Evolutionary conservation across 2,329 filamentous ascomycete genomes (phyloP).

Genomic region (Penicillium sp.): DNA sequence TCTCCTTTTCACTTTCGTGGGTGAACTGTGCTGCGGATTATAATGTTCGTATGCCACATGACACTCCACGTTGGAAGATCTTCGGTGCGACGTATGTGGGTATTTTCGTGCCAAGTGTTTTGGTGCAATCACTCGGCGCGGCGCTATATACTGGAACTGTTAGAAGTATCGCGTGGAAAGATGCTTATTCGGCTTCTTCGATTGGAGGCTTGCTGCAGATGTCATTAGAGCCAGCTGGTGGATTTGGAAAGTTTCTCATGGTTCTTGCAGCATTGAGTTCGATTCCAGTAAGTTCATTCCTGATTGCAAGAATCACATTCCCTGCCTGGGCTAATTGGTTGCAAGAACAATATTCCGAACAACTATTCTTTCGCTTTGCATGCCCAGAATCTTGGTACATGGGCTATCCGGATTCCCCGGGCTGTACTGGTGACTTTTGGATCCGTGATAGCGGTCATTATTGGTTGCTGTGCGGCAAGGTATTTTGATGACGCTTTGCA

Average conservation of each 20-base stretch:
- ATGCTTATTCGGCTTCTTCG: slow-evolving; percentile 26
- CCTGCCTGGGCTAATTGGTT: not conserved
- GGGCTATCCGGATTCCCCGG: slow-evolving; percentile 34
- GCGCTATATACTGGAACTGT: slow-evolving; percentile 33
- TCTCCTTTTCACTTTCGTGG: slow-evolving; percentile 41
- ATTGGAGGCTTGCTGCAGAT: slow-evolving; percentile 34
- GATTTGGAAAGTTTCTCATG: slow-evolving; percentile 38
- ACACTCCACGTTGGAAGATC: slow-evolving; percentile 35
- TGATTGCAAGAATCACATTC: not conserved
- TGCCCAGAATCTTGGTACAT: slow-evolving; percentile 36
- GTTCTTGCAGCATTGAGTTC: slow-evolving; percentile 34
- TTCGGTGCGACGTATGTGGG: slow-evolving; percentile 26
- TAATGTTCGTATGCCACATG: slow-evolving; percentile 40
- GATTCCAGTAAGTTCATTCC: slow-evolving; percentile 27
- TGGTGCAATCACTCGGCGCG: slow-evolving; percentile 35
- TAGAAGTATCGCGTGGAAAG: slow-evolving; percentile 27
- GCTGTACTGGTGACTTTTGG: slow-evolving; percentile 36
- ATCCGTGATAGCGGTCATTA: slow-evolving; percentile 31
- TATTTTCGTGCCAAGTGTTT: slow-evolving; percentile 29
- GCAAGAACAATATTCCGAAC: slow-evolving; percentile 39
- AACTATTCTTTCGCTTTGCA: slow-evolving; percentile 40
- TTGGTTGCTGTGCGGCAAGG: slow-evolving; percentile 35
- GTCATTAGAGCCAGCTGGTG: slow-evolving; percentile 33
- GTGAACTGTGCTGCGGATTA: slow-evolving; percentile 41
- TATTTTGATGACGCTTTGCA: slow-evolving; percentile 40